Conservation (phyloP, 805 yeast species). For the Kazachstania taianensis region DNA sequence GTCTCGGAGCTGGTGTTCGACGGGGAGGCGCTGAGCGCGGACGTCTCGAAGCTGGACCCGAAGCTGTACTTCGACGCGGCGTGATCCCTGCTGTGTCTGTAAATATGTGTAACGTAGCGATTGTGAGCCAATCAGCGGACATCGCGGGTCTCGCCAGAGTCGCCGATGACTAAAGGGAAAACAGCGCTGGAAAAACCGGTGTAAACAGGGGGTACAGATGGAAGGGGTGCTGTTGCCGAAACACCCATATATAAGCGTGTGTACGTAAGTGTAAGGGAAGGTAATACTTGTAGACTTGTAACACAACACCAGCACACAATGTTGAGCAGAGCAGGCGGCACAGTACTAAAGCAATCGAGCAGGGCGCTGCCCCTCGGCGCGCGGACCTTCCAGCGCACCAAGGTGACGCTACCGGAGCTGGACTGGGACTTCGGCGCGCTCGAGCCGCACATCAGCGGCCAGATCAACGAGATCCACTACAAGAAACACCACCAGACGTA, state of each 20-base stretch:
- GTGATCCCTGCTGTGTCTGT: constrained; percentile 8
- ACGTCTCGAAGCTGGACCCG: constrained; percentile 77
- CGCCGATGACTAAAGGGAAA: background rate
- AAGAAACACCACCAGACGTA: constrained; percentile 89
- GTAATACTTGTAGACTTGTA: too few species aligned
- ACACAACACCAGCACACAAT: background rate
- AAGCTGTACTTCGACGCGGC: constrained; percentile 74
- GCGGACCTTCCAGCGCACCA: constrained; percentile 35
- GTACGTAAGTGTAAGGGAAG: background rate
- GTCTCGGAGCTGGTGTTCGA: constrained; percentile 81
- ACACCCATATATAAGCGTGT: background rate
- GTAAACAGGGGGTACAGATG: background rate
- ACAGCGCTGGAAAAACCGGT: constrained; percentile 1
- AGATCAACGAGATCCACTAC: constrained; percentile 81
- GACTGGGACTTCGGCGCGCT: constrained; percentile 77
- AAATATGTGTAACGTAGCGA: background rate
- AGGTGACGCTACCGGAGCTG: constrained; percentile 69
- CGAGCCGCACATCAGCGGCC: constrained; percentile 79
- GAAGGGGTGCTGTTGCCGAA: background rate
- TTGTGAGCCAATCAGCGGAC: background rate
- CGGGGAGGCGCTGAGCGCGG: constrained; percentile 70
- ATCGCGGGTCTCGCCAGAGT: background rate
- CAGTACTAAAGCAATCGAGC: background rate
- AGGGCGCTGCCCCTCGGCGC: background rate
- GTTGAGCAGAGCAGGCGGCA: background rate